Base-by-base conservation (phyloP, 2,329 filamentous ascomycete genomes). In the Penicillium hordei region DNA sequence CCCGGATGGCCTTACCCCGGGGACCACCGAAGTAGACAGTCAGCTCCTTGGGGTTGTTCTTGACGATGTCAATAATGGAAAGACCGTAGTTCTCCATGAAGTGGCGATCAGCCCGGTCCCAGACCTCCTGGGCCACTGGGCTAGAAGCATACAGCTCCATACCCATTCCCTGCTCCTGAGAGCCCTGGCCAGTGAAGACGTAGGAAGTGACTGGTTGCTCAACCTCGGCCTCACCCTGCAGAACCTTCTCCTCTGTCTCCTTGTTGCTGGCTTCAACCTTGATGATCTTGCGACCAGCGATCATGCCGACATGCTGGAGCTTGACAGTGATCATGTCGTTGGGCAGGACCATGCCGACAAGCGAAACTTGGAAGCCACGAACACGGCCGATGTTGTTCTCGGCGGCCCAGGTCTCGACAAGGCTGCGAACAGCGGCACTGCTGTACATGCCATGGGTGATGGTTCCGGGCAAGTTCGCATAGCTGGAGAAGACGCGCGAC, bases 371-470 rank as follows among this genome's bases (percentile, higher is more conserved):
- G 86, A 97, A 99, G 79, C 93, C 97, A 70, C 94, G 89, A 52
- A 99, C 93, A 69, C 94, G 93, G 44, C 94, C 93, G 68, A 97
- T 88, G 73, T 99, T 94, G 83, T 99, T 99, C 81, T 99, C 95
- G 0, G 93, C 94, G 52, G 95, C 94, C 94, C 94, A 99, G 0
- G 92, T 99, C 82, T 99, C 94, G 7, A 99, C 93, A 52, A 99
- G 82, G 73, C 92, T 96, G 70, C 95, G 89, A 29, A 99, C 94
- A 38, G 94, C 91, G 65, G 94, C 94, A 76, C 93, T 97, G 1
- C 93, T 95, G 83, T 97, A 99, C 94, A 99, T 99, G 73, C 94
- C 94, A 74, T 99, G 94, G 1, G 94, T 99, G 71, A 99, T 99
- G 44, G 94, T 99, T 49, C 94, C 95, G 1, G 93, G 93, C 17